Base-by-base conservation (phyloP, 805 yeast genomes). In the Wickerhamiella lipophila region DNA sequence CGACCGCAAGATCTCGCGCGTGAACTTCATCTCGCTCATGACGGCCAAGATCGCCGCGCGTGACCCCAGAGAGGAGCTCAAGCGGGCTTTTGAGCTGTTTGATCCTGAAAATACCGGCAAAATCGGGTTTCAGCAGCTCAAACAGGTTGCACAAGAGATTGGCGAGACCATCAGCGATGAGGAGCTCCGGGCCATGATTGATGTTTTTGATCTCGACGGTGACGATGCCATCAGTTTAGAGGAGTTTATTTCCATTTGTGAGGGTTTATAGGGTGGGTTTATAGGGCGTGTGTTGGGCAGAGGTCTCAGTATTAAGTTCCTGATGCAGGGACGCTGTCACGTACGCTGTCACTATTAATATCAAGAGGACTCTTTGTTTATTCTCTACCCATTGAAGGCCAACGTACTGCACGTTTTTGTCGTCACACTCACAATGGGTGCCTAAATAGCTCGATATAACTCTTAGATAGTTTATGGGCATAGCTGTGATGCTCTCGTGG, bases 131-230 rank as follows among this genome's bases (percentile, higher is more conserved):
- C 74, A 88, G 55, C 83, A 87, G 60, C 72, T 92, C 51, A 77
- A 94, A 63, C 74, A 92, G 52, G 95, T 89, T 1, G 92, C 96
- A 9, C 83, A 83, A 57, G 96, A 89, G 56, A 68, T 92, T 50
- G 96, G 96, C 2, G 98, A 92, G 64, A 83, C 81, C 57, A 68
- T 92, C 50, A 79, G 85, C 5, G 99, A 92, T 56, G 95, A 86
- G 51, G 98, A 92, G 60, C 70, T 92, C 46, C 74, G 83, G 56
- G 96, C 96, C 3, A 92, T 92, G 98, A 92, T 92, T 55, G 95
- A 88, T 53, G 97, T 89, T 64, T 92, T 92, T 61, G 99, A 92
- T 66, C 68, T 88, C 46, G 96, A 92, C 62, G 94, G 85, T 49
- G 97, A 92, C 64, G 97, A 97, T 46, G 95, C 84, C 55, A 88